A percentile compares a stretch with the other conserved stretches of the same genome.
These are phyloP conservation scores for Plantago coronopus DNA, from an alignment of 305 asterid species.

Conservation along the genomic window DNA sequence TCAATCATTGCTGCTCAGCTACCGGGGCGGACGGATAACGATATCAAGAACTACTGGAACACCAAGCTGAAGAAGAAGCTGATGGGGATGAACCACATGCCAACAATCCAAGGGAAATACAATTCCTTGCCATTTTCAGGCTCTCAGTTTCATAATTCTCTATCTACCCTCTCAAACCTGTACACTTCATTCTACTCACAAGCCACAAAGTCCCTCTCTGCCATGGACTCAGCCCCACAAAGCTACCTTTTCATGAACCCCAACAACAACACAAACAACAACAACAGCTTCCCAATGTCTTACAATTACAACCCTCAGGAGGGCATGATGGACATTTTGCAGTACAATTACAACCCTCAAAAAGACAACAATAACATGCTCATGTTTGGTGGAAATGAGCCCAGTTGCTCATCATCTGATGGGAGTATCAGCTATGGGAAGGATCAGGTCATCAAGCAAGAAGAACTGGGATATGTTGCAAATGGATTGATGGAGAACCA, in stretches of 20 bases:
- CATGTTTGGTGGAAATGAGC: slow-evolving; percentile 35
- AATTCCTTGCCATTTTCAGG: slow-evolving; percentile 22
- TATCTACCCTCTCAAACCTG: slow-evolving; percentile 13
- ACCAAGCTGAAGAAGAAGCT: slow-evolving; percentile 52
- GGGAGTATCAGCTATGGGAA: slow-evolving; percentile 38
- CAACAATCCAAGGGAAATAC: slow-evolving; percentile 15
- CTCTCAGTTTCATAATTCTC: slow-evolving; percentile 4
- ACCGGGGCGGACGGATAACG: slow-evolving; percentile 58
- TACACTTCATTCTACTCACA: slow-evolving; percentile 27
- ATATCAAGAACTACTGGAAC: slow-evolving; percentile 61
- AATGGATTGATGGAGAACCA: slow-evolving; percentile 8
- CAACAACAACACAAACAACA: slow-evolving; percentile 16
- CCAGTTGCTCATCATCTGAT: slow-evolving; percentile 50
- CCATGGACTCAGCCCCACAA: slow-evolving; percentile 25
- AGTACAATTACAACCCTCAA: slow-evolving; percentile 13
- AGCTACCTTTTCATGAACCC: slow-evolving; percentile 18
- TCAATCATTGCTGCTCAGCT: slow-evolving; percentile 49
- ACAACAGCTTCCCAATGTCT: slow-evolving; percentile 9
- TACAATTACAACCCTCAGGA: slow-evolving; percentile 12
- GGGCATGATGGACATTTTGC: slow-evolving; percentile 23
- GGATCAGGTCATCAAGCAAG: slow-evolving; percentile 26
- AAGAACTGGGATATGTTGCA: slow-evolving; percentile 23
- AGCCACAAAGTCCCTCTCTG: slow-evolving; percentile 8
- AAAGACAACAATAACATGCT: slow-evolving; percentile 32
- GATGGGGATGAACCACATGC: slow-evolving; percentile 16